Evolutionary conservation across 2,329 filamentous ascomycete species (phyloP).

Genomic region (Gnomoniopsis sp.): DNA sequence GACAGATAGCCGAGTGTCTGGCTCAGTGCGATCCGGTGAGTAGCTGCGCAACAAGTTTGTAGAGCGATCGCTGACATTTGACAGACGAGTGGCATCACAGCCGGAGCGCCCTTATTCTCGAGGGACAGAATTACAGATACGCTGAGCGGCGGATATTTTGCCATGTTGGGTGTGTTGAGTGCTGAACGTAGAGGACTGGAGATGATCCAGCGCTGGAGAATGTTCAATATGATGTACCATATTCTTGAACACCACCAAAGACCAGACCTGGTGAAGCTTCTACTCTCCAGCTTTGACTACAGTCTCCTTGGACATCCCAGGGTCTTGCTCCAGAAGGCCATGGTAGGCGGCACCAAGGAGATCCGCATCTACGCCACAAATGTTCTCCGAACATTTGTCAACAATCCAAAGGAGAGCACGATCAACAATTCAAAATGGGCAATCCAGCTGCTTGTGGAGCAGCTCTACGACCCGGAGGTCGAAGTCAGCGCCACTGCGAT

Average conservation of each 20-base stretch:
- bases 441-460: slow-evolving; percentile 93
- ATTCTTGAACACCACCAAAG: slow-evolving; percentile 89
- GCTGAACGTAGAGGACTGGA: slow-evolving; percentile 77
- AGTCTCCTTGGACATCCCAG: slow-evolving; percentile 83
- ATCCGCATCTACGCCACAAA: slow-evolving; percentile 90
- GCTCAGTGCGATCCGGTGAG: slow-evolving; percentile 88
- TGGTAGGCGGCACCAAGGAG: slow-evolving; percentile 87
- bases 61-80: background rate
- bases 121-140: slow-evolving; percentile 80
- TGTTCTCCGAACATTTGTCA: slow-evolving; percentile 82
- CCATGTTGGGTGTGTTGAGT: slow-evolving; percentile 84
- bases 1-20: slow-evolving; percentile 92
- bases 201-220: slow-evolving; percentile 93
- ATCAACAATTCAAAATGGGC: slow-evolving; percentile 82
- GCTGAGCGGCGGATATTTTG: slow-evolving; percentile 88
- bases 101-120: slow-evolving; percentile 85
- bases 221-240: slow-evolving; percentile 99
- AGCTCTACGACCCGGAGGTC: slow-evolving; percentile 94
- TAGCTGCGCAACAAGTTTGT: background rate
- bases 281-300: slow-evolving; percentile 92
- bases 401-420: slow-evolving; percentile 41
- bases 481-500: slow-evolving; percentile 95
- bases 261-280: slow-evolving; percentile 83
- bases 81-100: slow-evolving; percentile 69
- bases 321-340: slow-evolving; percentile 87